Conservation (phyloP, 164 flowering plant genomes). For the Aristolochia contorta region DNA sequence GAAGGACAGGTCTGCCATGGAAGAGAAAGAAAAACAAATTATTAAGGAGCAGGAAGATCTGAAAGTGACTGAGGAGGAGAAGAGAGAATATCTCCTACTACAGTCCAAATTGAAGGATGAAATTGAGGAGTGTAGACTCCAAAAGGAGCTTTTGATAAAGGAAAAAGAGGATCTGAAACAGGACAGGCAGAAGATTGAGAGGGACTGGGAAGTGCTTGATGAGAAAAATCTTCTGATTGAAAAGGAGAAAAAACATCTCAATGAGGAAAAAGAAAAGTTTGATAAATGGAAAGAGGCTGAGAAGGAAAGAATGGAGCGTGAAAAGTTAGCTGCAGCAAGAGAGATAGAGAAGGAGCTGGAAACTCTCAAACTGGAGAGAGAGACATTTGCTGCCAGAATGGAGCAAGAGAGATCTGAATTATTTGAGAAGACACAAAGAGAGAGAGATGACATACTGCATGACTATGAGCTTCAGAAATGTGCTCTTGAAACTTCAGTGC, state of each 20-base stretch:
- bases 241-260: conserved; percentile 28
- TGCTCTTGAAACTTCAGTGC: conserved; percentile 45
- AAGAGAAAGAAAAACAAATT: conserved; percentile 34
- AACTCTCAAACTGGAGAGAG: conserved; percentile 42
- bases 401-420: conserved; percentile 42
- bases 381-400: conserved; percentile 51
- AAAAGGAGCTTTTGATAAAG: conserved; percentile 46
- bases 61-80: conserved; percentile 42
- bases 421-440: conserved; percentile 38
- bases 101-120: conserved; percentile 56
- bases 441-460: conserved; percentile 33
- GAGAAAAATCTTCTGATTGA: conserved; percentile 44
- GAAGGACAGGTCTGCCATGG: conserved; percentile 32
- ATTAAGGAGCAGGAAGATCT: conserved; percentile 44
- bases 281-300: conserved; percentile 30
- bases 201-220: conserved; percentile 84
- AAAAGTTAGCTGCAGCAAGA: conserved; percentile 29
- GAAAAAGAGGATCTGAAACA: conserved; percentile 59
- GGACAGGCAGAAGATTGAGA: conserved; percentile 68
- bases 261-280: conserved; percentile 40
- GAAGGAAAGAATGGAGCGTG: conserved; percentile 45
- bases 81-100: conserved; percentile 41
- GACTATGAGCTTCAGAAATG: conserved; percentile 47
- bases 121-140: conserved; percentile 36
- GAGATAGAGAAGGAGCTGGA: conserved; percentile 52